phyloP scores from a whole-genome alignment of 148 eudicot species.

The Dianthus caryophyllus region DNA sequence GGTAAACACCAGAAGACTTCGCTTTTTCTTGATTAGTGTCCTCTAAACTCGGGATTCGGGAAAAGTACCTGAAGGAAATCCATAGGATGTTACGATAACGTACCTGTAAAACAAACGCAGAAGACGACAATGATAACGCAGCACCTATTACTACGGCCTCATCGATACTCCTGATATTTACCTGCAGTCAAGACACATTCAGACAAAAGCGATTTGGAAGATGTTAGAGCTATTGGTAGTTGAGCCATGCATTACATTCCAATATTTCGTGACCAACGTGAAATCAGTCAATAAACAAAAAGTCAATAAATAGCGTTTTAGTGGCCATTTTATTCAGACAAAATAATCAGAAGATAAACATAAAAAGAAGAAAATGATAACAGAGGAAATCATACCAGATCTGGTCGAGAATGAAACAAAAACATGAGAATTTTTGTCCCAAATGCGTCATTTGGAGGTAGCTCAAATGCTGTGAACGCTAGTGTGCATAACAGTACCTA shows the following conservation, averaged over 20 bases:
- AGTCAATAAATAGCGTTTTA: not conserved
- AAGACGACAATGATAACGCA: constrained; percentile 93
- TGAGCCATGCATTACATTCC: not conserved
- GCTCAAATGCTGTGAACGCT: constrained; percentile 96
- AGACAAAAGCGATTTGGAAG: constrained; percentile 2
- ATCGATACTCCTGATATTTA: constrained; percentile 86
- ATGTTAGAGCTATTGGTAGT: not conserved
- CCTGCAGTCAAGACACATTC: constrained; percentile 40
- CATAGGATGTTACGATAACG: not conserved
- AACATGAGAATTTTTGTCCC: constrained; percentile 79
- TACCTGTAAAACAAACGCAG: constrained; percentile 99
- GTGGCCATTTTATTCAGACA: not conserved
- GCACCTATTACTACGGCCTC: constrained; percentile 97
- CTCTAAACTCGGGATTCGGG: not conserved
- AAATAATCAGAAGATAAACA: constrained; percentile 3
- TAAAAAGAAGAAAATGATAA: not conserved
- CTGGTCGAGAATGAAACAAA: constrained; percentile 85
- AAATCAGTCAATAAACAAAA: not conserved
- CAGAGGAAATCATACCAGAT: constrained; percentile 54
- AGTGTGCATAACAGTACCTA: constrained; percentile 82
- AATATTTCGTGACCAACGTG: not conserved
- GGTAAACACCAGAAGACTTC: not conserved
- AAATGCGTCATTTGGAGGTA: constrained; percentile 91
- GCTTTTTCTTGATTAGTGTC: not conserved
- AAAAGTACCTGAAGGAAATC: not conserved